Evolutionary conservation across 2,329 filamentous ascomycete species (phyloP).

Genomic region (Epichloe sylvatica): DNA sequence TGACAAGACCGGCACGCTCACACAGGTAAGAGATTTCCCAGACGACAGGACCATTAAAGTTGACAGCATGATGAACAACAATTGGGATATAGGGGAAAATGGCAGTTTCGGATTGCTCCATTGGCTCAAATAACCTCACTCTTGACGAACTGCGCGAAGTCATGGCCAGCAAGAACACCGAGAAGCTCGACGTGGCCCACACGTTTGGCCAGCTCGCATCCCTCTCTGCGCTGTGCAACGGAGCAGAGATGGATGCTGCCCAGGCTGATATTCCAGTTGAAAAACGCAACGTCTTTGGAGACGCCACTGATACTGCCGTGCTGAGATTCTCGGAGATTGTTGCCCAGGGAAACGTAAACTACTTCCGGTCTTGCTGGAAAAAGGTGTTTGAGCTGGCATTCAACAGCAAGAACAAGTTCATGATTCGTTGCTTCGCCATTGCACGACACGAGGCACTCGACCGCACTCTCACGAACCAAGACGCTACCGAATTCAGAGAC

Average conservation of each 20-base stretch:
- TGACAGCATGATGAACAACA: no score
- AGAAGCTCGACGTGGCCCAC: conserved; percentile 19
- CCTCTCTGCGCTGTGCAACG: conserved; percentile 56
- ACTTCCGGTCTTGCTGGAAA: conserved; percentile 49
- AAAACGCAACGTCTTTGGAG: conserved; percentile 54
- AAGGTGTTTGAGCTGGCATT: conserved; percentile 57
- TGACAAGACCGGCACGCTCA: conserved; percentile 63
- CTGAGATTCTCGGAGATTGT: conserved; percentile 57
- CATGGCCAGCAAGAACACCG: conserved; percentile 15
- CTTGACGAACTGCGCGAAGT: conserved; percentile 35
- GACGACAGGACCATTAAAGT: no score
- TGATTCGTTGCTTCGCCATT: conserved; percentile 48
- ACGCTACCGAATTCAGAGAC: conserved; percentile 20
- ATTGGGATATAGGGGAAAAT: conserved; percentile 44
- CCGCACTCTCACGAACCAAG: conserved; percentile 25
- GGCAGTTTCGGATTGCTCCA: conserved; percentile 54
- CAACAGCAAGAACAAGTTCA: conserved; percentile 76
- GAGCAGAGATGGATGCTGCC: conserved; percentile 57
- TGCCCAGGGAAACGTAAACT: conserved; percentile 34
- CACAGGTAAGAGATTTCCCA: conserved; percentile 26
- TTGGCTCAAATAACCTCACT: conserved; percentile 37
- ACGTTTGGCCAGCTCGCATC: conserved; percentile 43
- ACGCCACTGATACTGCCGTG: conserved; percentile 64
- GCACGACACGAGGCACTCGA: conserved; percentile 18
- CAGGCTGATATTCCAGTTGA: conserved; percentile 44